These are phyloP conservation scores for Erythrobasidium yunnanense DNA, from an alignment of 768 basidiomycete genomes.

Conservation along the genomic window DNA sequence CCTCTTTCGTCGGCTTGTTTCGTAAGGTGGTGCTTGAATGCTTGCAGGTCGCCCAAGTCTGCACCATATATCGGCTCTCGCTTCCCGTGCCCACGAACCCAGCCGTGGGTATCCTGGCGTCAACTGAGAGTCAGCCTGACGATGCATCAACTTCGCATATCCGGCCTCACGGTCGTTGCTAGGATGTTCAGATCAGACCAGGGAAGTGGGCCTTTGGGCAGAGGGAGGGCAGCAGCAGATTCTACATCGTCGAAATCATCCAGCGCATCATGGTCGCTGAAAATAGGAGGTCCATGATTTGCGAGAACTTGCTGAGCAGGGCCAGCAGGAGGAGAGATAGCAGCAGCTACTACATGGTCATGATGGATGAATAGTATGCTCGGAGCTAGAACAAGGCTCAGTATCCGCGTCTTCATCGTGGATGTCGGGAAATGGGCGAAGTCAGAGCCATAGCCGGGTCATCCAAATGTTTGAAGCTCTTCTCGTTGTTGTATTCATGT, in stretches of 20 bases:
- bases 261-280: background rate
- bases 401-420: no score
- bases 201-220: constrained; percentile 56
- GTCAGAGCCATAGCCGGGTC: no score
- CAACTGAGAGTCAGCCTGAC: no score
- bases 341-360: background rate
- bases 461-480: no score
- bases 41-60: constrained; percentile 60
- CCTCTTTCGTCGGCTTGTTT: constrained; percentile 58
- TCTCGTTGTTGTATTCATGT: no score
- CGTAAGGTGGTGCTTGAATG: constrained; percentile 78
- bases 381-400: no score
- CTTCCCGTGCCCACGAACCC: constrained; percentile 20
- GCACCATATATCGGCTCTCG: constrained; percentile 19
- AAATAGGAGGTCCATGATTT: no score
- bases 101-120: constrained; percentile 65
- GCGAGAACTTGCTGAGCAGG: no score
- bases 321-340: no score
- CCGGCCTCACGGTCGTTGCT: constrained; percentile 72
- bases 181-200: constrained; percentile 88
- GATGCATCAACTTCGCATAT: no score
- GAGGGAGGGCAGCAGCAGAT: constrained; percentile 42
- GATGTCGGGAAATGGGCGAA: no score
- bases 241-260: background rate
- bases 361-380: background rate